Base-by-base conservation (phyloP, 1,284 basidiomycete species). In the Malassezia nana region DNA sequence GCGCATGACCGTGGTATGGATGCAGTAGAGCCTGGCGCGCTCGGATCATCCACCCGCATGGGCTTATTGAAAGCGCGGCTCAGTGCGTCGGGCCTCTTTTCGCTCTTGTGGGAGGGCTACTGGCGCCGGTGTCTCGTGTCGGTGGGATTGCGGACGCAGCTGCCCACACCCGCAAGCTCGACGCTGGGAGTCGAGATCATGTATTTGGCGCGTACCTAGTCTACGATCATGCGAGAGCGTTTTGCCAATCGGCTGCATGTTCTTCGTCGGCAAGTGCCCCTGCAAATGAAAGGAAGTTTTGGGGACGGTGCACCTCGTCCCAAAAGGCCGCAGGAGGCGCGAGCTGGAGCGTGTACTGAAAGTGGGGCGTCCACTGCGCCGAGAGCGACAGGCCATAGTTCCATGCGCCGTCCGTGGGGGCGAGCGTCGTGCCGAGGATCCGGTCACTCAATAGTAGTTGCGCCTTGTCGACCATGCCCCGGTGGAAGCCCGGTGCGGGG, bases 291-390 rank as follows among this genome's bases (percentile, higher is more conserved):
- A 72, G 55, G 58, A 75, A 76, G 60, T 74, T 72, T 46, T 74
- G 73, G 15, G 74, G 90, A 48, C 92, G 82, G 75, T 96, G 92
- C 68, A 87, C 83, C 74, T 92, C 87, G 16, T 87, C 86, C 92
- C 94, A 98, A 82, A 95, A 99, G 49, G 85, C 78, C 29, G 89
- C 78, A 1, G 92, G 92, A 25, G 87, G 87, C 69, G 95, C 92
- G 38, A 98, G 79, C 33, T 82, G 84, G 79, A 96, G 85, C 16
- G 82, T 81, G 75, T 90, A 98, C 48, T 83, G 81, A 64, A 96
- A 77, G 65, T 79, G 85, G 31, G 87, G 82, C 25, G 86, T 82
- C 87, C 90, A 98, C 62, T 88, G 76, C 71, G 95, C 90, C 89
- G 52, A 96, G 78, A 55, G 89, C 65, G 54, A 74, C 57, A 64